phyloP scores from a whole-genome alignment of 2,329 filamentous ascomycete species.

The Fusarium azukiicola region DNA sequence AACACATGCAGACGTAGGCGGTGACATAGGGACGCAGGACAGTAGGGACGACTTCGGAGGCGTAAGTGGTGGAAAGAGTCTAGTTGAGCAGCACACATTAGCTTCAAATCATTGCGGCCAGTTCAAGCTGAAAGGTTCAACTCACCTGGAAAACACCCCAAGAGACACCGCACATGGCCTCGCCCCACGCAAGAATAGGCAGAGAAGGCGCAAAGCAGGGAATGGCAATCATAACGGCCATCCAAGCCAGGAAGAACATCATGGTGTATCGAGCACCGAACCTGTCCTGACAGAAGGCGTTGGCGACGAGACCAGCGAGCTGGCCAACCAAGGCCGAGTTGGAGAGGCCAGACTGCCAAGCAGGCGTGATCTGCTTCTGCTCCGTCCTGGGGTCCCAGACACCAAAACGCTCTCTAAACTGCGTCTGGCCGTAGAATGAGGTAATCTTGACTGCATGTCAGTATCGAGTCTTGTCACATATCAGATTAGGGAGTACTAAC shows the following conservation, averaged over 20 bases:
- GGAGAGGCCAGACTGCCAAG: constrained; percentile 70
- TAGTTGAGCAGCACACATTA: constrained; percentile 34
- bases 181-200: constrained; percentile 61
- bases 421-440: constrained; percentile 42
- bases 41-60: constrained; percentile 63
- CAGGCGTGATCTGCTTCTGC: constrained; percentile 63
- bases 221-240: constrained; percentile 30
- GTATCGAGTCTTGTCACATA: background rate
- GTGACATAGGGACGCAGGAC: constrained; percentile 65
- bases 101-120: background rate
- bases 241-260: constrained; percentile 48
- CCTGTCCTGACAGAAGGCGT: constrained; percentile 65
- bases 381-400: constrained; percentile 32
- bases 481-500: constrained; percentile 43
- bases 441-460: constrained; percentile 24
- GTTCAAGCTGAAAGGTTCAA: background rate
- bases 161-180: constrained; percentile 60
- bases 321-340: constrained; percentile 68
- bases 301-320: constrained; percentile 67
- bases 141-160: constrained; percentile 56
- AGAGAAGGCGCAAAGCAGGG: constrained; percentile 59
- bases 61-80: constrained; percentile 67
- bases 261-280: constrained; percentile 54
- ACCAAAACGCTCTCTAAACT: constrained; percentile 44
- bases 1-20: constrained; percentile 68